Base-by-base conservation (phyloP, 331 rosid genomes). In the Erythrophleum ivorense region DNA sequence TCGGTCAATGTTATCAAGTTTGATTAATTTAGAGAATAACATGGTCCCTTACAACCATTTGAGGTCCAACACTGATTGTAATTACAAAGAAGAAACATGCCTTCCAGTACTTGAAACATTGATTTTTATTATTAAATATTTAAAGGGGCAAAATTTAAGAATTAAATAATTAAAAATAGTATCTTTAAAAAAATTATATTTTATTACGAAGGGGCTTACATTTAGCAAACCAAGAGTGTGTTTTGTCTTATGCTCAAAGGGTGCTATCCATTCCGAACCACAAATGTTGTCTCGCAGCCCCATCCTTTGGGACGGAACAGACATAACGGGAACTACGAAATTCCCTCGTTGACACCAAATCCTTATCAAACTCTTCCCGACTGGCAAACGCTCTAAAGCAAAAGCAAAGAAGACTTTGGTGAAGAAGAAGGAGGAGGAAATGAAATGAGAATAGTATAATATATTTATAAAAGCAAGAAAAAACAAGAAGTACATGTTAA, bases 261-360 rank as follows among this genome's bases (percentile, higher is more conserved):
- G 16, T 21, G 19, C 70, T 69, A 69, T 69, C 75, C 75, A 43
- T 69, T 69, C 38, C 4, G 8, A 11, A 21, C 75, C 75, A 69
- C 75, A 45, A 46, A 12, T 9, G 38, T 68, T 43, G 36, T 10
- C 74, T 1, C 6, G 36, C 74, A 19, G 5, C 75, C 75, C 5
- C 55, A 69, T 69, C 55, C 45, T 69, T 21, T 45, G 75, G 29
- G 46, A 16, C 5, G 16, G 48, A 6, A 40, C 71, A 41, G 13
- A 2, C 72, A 68, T 4, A 14, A 34, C 24, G 15, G 53, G 19
- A 5, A 21, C 54, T 24, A 0, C 4, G 55, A 21, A 69, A 69
- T 69, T 69, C 75, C 40, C 34, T 45, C 11, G 9, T 12, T 21
- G 57, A 45, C 49, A 15, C 24, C 71, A 11, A 65, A 15, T 65